Percentiles rank a stretch among this genome's conserved stretches.
Evolutionary conservation across 2,329 filamentous ascomycete genomes (phyloP).

Genomic region (Cytospora piceae): DNA sequence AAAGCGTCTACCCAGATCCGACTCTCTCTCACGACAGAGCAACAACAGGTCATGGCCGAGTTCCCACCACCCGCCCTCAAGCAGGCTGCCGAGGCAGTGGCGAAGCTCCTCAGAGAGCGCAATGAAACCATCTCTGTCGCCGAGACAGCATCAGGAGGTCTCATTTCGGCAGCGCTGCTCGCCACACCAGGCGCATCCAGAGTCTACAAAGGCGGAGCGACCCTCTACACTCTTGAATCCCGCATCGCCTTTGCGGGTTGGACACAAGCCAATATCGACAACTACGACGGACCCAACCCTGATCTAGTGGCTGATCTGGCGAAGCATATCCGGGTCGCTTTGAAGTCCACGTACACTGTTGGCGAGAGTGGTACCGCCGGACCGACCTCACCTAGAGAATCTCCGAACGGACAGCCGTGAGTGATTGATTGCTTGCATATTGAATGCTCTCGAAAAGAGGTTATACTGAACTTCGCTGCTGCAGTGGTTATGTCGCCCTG

Average conservation of each 20-base stretch:
- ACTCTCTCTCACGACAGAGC: not conserved
- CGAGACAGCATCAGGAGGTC: slow-evolving; percentile 66
- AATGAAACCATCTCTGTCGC: slow-evolving; percentile 63
- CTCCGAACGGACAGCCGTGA: slow-evolving; percentile 59
- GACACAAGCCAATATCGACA: slow-evolving; percentile 55
- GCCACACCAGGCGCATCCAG: slow-evolving; percentile 60
- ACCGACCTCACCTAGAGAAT: slow-evolving; percentile 57
- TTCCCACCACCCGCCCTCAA: slow-evolving; percentile 26
- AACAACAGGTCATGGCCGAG: slow-evolving; percentile 15
- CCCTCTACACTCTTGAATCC: slow-evolving; percentile 62
- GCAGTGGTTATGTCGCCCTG: slow-evolving; percentile 63
- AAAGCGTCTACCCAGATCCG: not conserved
- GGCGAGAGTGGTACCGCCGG: slow-evolving; percentile 67
- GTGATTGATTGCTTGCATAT: slow-evolving; percentile 13
- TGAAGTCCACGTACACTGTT: slow-evolving; percentile 60
- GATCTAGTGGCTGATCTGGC: slow-evolving; percentile 61
- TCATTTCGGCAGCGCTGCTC: slow-evolving; percentile 63
- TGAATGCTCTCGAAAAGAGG: not conserved
- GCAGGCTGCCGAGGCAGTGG: slow-evolving; percentile 49
- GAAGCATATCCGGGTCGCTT: slow-evolving; percentile 56
- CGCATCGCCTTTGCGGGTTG: slow-evolving; percentile 63
- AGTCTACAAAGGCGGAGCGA: slow-evolving; percentile 66
- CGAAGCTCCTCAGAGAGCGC: slow-evolving; percentile 55
- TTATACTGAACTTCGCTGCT: not conserved
- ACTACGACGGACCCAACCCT: slow-evolving; percentile 63